Conservation (phyloP, 2,329 filamentous ascomycete species). For the Claviceps africana region DNA sequence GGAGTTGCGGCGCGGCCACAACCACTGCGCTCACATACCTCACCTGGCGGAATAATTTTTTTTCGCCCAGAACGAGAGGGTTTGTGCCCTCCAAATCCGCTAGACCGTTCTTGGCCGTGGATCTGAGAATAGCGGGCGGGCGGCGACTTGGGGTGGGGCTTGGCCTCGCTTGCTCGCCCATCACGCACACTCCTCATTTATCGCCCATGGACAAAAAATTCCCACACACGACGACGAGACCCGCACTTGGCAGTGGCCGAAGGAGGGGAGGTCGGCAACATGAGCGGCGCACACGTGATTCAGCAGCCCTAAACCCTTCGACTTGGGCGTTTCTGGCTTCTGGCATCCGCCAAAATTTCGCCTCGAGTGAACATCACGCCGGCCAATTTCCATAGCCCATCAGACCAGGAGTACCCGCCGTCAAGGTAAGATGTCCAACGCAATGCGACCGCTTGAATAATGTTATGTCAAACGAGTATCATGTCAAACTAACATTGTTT, state of each 20-base stretch:
- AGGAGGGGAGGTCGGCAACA: background rate
- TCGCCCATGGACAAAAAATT: background rate
- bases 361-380: slow-evolving; percentile 21
- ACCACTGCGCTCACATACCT: background rate
- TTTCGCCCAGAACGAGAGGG: slow-evolving; percentile 13
- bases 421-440: slow-evolving; percentile 22
- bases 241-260: background rate
- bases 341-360: slow-evolving; percentile 23
- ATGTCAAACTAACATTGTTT: slow-evolving; percentile 15
- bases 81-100: slow-evolving; percentile 20
- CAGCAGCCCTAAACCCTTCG: slow-evolving; percentile 21
- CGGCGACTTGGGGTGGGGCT: background rate
- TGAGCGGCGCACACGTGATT: slow-evolving; percentile 14
- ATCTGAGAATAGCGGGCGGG: background rate
- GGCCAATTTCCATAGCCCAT: slow-evolving; percentile 21
- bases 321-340: slow-evolving; percentile 13
- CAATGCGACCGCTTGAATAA: background rate
- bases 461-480: background rate
- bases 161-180: background rate
- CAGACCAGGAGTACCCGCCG: slow-evolving; percentile 23
- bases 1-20: slow-evolving; percentile 4
- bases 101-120: slow-evolving; percentile 11
- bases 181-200: background rate
- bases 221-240: background rate
- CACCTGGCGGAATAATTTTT: slow-evolving; percentile 10